Evolutionary conservation across 2,329 filamentous ascomycete genomes (phyloP).

Genomic region (Scytalidium lignicola): DNA sequence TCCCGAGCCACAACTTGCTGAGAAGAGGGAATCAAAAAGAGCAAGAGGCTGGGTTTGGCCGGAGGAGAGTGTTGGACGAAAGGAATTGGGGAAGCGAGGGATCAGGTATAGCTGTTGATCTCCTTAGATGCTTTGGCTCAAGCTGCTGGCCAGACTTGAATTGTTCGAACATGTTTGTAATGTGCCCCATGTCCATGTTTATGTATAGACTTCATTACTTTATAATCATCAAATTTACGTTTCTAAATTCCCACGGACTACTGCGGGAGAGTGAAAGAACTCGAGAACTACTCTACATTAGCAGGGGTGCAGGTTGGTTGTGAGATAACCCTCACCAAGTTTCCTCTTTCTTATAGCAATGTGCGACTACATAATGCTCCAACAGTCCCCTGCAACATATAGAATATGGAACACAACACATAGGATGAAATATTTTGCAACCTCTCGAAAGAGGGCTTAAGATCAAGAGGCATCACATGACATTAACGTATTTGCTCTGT

Average conservation of each 20-base stretch:
- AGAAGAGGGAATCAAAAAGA: slow-evolving; percentile 73
- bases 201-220: background rate
- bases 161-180: background rate
- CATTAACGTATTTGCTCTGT: background rate
- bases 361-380: no score
- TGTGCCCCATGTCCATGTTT: background rate
- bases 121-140: background rate
- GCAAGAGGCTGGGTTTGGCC: slow-evolving; percentile 71
- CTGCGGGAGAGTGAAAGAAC: no score
- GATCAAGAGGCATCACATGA: background rate
- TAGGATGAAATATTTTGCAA: no score
- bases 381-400: no score
- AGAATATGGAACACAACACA: no score
- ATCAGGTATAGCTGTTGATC: slow-evolving; percentile 44
- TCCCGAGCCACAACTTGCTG: slow-evolving; percentile 64
- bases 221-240: background rate
- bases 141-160: background rate
- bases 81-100: slow-evolving; percentile 65
- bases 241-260: no score
- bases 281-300: no score
- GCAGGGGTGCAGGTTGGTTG: no score
- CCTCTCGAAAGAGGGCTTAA: no score
- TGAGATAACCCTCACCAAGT: no score
- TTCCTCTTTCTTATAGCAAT: no score
- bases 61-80: slow-evolving; percentile 65